Percentiles rank a stretch among this genome's conserved stretches.
Conservation (phyloP, 78 protist species). For the Anaeramoeba flamelloides region DNA sequence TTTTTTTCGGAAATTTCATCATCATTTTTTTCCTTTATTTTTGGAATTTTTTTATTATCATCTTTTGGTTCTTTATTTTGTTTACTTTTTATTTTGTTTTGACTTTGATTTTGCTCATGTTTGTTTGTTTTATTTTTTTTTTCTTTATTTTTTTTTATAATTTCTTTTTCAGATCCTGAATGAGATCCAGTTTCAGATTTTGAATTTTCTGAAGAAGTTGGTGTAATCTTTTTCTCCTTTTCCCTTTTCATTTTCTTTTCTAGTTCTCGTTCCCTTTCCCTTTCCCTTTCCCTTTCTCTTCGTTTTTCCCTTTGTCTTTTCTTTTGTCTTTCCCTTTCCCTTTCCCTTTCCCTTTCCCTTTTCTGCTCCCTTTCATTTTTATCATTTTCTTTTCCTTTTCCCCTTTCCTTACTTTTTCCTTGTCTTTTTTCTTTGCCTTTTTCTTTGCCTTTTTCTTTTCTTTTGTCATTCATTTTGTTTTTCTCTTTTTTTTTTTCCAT, state of each 20-base stretch:
- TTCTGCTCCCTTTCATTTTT: constrained; percentile 2
- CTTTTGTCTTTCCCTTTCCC: constrained; percentile 6
- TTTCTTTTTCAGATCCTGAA: background rate
- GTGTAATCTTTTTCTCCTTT: background rate
- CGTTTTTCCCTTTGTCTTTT: constrained; percentile 5
- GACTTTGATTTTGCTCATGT: too few relatives aligned
- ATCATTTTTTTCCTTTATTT: too few relatives aligned
- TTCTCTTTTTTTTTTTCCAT: background rate
- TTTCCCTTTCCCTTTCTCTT: background rate
- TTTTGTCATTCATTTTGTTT: background rate
- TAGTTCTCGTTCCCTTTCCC: background rate
- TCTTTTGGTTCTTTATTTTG: too few relatives aligned
- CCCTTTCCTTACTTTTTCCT: constrained; percentile 1
- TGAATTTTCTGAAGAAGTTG: background rate
- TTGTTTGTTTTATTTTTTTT: constrained; percentile 4
- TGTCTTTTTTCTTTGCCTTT: background rate
- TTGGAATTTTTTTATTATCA: too few relatives aligned
- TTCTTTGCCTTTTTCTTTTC: constrained; percentile 3
- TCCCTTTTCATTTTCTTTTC: background rate
- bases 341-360: constrained; percentile 7
- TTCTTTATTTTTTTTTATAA: background rate
- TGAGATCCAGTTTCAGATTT: constrained; percentile 1
- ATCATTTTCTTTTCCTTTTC: constrained; percentile 3
- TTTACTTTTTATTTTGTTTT: too few relatives aligned
- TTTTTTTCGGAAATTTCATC: too few relatives aligned